These are phyloP conservation scores for Cyclocybe cylindracea DNA, from an alignment of 768 basidiomycete genomes.

Conservation along the genomic window DNA sequence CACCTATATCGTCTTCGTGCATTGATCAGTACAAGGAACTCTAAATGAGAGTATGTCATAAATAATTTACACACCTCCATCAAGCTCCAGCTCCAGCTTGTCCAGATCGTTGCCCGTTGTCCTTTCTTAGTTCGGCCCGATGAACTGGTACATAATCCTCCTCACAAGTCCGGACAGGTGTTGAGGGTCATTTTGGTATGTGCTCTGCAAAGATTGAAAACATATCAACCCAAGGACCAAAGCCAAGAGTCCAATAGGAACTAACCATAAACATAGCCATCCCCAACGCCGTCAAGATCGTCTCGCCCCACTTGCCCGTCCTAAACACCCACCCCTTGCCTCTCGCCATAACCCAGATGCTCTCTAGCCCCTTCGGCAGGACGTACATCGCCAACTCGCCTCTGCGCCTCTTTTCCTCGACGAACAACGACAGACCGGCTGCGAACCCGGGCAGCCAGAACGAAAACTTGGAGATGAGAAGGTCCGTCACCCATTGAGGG, in stretches of 20 bases:
- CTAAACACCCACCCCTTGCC: constrained; percentile 75
- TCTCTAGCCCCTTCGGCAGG: constrained; percentile 87
- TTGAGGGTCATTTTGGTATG: constrained; percentile 83
- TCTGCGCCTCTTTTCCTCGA: constrained; percentile 87
- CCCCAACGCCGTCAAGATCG: constrained; percentile 46
- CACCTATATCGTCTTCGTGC: neutral
- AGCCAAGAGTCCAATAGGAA: constrained; percentile 2
- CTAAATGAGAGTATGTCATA: neutral
- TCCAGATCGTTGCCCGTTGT: neutral
- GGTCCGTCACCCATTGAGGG: constrained; percentile 49
- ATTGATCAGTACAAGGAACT: neutral
- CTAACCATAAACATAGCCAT: constrained; percentile 89
- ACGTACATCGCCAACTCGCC: constrained; percentile 93
- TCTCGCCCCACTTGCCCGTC: constrained; percentile 71
- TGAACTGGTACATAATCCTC: constrained; percentile 83
- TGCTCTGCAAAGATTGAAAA: constrained; percentile 46
- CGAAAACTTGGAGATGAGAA: constrained; percentile 66
- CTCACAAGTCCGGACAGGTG: constrained; percentile 82
- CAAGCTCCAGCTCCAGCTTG: neutral
- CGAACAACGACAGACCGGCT: constrained; percentile 75
- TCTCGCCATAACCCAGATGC: constrained; percentile 80
- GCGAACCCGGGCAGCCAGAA: constrained; percentile 77
- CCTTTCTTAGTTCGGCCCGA: constrained; percentile 71
- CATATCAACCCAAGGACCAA: constrained; percentile 2
- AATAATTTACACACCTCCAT: neutral